Evolutionary conservation across 2,329 filamentous ascomycete genomes (phyloP), one percentile per base, ranked within the genome.

Genomic region (Botryosphaeria dothidea): DNA sequence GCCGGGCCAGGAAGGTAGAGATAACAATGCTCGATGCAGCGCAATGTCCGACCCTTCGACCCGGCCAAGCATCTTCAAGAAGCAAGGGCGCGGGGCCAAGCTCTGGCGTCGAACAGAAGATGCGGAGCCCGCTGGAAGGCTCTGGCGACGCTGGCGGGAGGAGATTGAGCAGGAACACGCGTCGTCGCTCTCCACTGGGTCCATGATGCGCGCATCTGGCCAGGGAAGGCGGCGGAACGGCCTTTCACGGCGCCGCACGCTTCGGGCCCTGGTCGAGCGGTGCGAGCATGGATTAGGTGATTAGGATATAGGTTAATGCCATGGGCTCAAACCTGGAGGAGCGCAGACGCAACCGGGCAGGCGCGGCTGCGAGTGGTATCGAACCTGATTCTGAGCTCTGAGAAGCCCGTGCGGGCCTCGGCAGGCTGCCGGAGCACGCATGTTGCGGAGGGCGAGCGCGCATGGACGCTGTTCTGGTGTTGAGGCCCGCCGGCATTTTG

Each of bases 391-490:
- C 38, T 41, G 38, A 11, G 17, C 38, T 19, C 11, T 5, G 31
- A 34, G 6, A 11, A 11, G 49, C 25, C 25, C 56, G 31, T 43
- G 52, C 52, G 23, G 21, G 56, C 41, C 17, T 60, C 56, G 56
- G 56, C 38, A 60, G 43, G 56, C 56, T 31, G 36, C 56, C 41
- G 56, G 29, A 17, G 38, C 56, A 25, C 13, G 36, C 54, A 31
- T 29, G 36, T 45, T 46, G 56, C 38, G 41, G 56, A 60, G 56
- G 46, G 27, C 49, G 17, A 13, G 11, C 13, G 25, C 54, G 54
- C 54, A 58, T 58, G 54, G 54, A 41, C 36, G 36, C 54, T 23
- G 38, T 27, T 45, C 36, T 60, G 56, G 56, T 60, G 56, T 60
- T 60, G 56, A 60, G 52, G 41, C 41, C 41, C 4, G 41, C 56